phyloP scores from a whole-genome alignment of 306 rosid species.

The Hippophae gyantsensis region DNA sequence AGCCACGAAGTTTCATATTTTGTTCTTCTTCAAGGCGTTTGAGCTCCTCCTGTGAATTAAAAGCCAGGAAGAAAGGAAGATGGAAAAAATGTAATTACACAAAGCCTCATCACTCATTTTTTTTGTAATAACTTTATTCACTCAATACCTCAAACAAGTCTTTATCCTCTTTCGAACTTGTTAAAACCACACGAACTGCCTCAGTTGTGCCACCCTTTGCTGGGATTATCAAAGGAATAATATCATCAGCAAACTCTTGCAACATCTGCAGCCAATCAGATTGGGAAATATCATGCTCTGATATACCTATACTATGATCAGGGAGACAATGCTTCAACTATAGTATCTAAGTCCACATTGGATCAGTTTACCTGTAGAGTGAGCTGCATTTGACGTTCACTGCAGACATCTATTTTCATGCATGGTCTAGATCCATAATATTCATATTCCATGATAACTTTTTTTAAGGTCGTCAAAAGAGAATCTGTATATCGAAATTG shows the following conservation, averaged over 20 bases:
- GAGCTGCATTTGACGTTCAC: conserved; percentile 67
- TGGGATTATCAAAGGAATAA: conserved; percentile 54
- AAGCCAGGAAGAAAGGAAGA: neutral
- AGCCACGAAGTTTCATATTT: conserved; percentile 61
- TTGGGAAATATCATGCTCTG: neutral
- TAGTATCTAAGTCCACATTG: conserved; percentile 9
- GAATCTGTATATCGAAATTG: conserved; percentile 38
- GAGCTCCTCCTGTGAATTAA: conserved; percentile 48
- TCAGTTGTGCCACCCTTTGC: conserved; percentile 44
- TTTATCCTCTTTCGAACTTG: conserved; percentile 67
- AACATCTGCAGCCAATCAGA: conserved; percentile 46
- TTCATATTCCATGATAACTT: conserved; percentile 48
- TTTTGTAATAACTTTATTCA: neutral
- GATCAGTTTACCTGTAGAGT: conserved; percentile 50
- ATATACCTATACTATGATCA: conserved; percentile 1
- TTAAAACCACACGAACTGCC: conserved; percentile 51
- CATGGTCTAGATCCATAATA: conserved; percentile 58
- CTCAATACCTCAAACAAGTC: conserved; percentile 53
- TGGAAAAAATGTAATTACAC: neutral
- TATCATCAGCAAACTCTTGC: conserved; percentile 47
- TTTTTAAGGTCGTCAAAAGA: conserved; percentile 47
- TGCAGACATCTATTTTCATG: conserved; percentile 70
- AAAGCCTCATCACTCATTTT: conserved; percentile 7
- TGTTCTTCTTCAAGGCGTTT: conserved; percentile 48
- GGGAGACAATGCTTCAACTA: conserved; percentile 13